Percentiles rank a stretch among this genome's conserved stretches.
These are phyloP conservation scores for Leccinum insolens DNA, from an alignment of 1,284 basidiomycete species.

Conservation along the genomic window DNA sequence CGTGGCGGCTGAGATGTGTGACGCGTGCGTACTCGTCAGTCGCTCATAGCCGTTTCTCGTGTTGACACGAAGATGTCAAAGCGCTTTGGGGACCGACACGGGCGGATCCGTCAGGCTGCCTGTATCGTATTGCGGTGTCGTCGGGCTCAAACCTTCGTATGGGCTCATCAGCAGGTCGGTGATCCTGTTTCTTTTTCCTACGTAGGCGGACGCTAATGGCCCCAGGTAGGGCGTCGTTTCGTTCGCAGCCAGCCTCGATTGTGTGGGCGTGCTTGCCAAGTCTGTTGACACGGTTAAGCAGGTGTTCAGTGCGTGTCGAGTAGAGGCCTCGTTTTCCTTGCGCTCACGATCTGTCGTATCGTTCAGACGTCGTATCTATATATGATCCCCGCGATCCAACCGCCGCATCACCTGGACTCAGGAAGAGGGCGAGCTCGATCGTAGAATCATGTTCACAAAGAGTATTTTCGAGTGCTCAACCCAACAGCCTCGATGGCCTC, in stretches of 20 bases:
- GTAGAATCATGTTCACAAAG: slow-evolving; percentile 17
- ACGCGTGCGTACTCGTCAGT: slow-evolving; percentile 59
- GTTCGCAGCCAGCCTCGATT: slow-evolving; percentile 94
- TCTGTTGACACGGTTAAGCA: slow-evolving; percentile 50
- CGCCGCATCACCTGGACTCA: slow-evolving; percentile 49
- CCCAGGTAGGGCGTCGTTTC: slow-evolving; percentile 93
- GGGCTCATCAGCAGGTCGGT: slow-evolving; percentile 84
- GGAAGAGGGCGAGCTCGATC: slow-evolving; percentile 34
- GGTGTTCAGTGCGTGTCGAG: slow-evolving; percentile 59
- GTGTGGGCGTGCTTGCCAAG: slow-evolving; percentile 82
- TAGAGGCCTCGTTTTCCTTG: neutral
- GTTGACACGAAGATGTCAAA: slow-evolving; percentile 36
- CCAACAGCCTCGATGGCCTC: slow-evolving; percentile 40
- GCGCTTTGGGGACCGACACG: slow-evolving; percentile 93
- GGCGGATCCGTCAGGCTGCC: slow-evolving; percentile 94
- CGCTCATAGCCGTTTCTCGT: neutral
- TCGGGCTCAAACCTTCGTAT: slow-evolving; percentile 94
- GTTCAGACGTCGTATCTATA: slow-evolving; percentile 60
- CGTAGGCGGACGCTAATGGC: too few species aligned
- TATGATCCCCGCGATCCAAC: slow-evolving; percentile 85
- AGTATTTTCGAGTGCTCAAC: slow-evolving; percentile 17
- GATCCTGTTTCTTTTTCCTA: neutral
- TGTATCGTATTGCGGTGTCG: slow-evolving; percentile 91
- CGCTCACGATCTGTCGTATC: slow-evolving; percentile 4
- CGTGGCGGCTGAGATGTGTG: slow-evolving; percentile 76